Base-by-base conservation (phyloP, 176 grass and related monocot species). In the Hordeum vulgare region DNA sequence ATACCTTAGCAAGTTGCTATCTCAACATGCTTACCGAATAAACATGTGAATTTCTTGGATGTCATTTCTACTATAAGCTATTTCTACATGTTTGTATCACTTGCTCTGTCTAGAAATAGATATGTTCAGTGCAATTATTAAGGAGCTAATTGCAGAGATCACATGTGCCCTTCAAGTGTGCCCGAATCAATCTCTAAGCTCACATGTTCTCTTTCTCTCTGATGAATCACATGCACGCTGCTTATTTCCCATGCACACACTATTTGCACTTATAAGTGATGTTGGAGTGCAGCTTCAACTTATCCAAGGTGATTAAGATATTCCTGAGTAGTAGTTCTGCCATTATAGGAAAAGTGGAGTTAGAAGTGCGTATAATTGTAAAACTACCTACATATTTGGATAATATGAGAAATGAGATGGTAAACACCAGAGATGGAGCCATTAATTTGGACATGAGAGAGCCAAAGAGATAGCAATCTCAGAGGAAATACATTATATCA, bases 1-100 rank as follows among this genome's bases (percentile, higher is more conserved):
- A 86, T 84, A 42, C 44, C 23, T 68, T 57, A 44, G 49, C 1
- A 20, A 59, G 21, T 29, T 63, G 62, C 25, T 13, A 34, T 31
- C 83, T 83, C 23, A 25, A 87, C 33, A 28, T 45, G 75, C 26
- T 40, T 85, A 57, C 77, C 82, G 9, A 64, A 49, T 76, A 70
- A 44, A 47, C 4, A 49, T 90, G 80, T 86, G 21, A 26, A 69
- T 59, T 73, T 76, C 42, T 68, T 25, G 34, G 11, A 74, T 4
- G 21, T 28, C 34, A 4, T 71, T 82, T 74, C 36, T 67, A 41
- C 35, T 77, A 58, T 85, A 69, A 70, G 14, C 53, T 41, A 77
- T 62, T 62, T 70, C 3, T 40, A 27, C 11, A 11, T 2, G 7
- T 63, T 75, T 64, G 53, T 3, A 42, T 29, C 10, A 1, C 45